Conservation (phyloP, 1,284 basidiomycete species). For the Caloboletus firmus region DNA sequence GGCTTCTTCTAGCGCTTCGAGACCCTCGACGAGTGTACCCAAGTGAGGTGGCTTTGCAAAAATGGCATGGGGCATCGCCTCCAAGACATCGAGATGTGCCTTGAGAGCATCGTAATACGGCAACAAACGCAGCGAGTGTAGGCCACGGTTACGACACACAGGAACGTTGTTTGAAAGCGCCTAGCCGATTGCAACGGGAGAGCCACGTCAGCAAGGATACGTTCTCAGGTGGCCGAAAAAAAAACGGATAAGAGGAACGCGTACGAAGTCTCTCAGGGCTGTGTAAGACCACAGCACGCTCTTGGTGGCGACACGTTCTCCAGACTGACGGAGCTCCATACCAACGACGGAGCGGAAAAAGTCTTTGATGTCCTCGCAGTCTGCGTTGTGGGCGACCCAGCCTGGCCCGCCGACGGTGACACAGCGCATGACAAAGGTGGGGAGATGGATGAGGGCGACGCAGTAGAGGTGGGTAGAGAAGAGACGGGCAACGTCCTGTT, state of each 20-base stretch:
- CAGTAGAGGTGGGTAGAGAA: conserved; percentile 67
- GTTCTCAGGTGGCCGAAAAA: not conserved
- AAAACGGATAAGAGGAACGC: not conserved
- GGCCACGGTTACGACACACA: conserved; percentile 59
- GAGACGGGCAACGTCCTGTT: conserved; percentile 67
- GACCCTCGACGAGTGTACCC: conserved; percentile 53
- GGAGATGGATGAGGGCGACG: conserved; percentile 60
- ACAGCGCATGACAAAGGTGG: conserved; percentile 64
- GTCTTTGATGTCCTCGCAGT: conserved; percentile 66
- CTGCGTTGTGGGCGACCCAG: conserved; percentile 64
- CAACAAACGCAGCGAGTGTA: conserved; percentile 62
- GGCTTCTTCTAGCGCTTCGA: conserved; percentile 59
- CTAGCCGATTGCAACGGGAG: conserved; percentile 32
- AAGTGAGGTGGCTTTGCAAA: conserved; percentile 66
- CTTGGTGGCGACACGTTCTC: conserved; percentile 72
- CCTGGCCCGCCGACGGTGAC: conserved; percentile 57
- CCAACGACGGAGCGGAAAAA: conserved; percentile 63
- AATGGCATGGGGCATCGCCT: conserved; percentile 50
- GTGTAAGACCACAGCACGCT: conserved; percentile 76
- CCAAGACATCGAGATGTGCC: conserved; percentile 57
- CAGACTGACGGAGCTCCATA: conserved; percentile 72
- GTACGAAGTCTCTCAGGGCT: conserved; percentile 66
- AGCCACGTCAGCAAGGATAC: conserved; percentile 1
- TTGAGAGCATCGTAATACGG: conserved; percentile 59
- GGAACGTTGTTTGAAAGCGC: conserved; percentile 65